Evolutionary conservation across 1,284 basidiomycete genomes (phyloP).

Genomic region (Mixia osmundae): DNA sequence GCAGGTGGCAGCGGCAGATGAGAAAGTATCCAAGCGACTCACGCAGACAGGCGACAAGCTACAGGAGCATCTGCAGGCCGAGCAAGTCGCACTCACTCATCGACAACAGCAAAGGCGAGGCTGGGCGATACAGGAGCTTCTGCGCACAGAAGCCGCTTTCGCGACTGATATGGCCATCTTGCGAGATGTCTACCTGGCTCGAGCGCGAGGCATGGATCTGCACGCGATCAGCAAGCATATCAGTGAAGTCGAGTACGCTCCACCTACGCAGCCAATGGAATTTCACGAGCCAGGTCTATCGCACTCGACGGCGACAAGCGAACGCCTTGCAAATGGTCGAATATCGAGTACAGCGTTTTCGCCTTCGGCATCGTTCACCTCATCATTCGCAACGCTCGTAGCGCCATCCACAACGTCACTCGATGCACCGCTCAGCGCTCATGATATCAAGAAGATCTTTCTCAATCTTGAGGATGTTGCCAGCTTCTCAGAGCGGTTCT

Average conservation of each 20-base stretch:
- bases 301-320: background rate
- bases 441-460: slow-evolving; percentile 23
- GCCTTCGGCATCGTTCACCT: background rate
- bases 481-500: slow-evolving; percentile 21
- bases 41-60: too few species aligned
- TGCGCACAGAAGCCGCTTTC: slow-evolving; percentile 21
- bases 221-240: slow-evolving; percentile 7
- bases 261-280: background rate
- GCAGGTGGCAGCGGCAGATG: too few species aligned
- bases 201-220: slow-evolving; percentile 19
- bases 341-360: background rate
- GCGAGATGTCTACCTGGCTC: slow-evolving; percentile 22
- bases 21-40: too few species aligned
- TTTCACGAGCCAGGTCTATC: background rate
- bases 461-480: slow-evolving; percentile 23
- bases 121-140: slow-evolving; percentile 20
- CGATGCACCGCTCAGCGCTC: slow-evolving; percentile 18
- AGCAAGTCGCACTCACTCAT: too few species aligned
- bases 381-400: too few species aligned
- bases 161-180: slow-evolving; percentile 23
- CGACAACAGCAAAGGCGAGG: slow-evolving; percentile 19
- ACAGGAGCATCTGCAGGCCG: too few species aligned
- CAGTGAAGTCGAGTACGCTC: background rate
- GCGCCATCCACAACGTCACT: too few species aligned
- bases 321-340: background rate